Conservation (phyloP, 78 protist genomes). For the Dictyostelium purpureum region DNA sequence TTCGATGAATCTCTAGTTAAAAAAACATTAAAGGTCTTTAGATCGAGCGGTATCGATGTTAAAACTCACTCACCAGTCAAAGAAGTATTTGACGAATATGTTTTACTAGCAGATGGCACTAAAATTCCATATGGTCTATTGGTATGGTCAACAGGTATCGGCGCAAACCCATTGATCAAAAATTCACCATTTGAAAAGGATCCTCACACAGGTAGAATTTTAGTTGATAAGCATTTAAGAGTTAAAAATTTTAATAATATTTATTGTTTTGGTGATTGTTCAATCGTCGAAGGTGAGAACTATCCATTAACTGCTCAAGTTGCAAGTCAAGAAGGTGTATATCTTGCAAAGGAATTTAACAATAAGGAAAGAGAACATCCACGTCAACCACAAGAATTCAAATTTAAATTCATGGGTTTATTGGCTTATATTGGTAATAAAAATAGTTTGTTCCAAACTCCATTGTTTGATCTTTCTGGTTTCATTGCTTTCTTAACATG, state of each 20-base stretch:
- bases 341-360: conserved; percentile 74
- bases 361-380: not conserved
- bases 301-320: conserved; percentile 86
- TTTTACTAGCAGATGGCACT: not conserved
- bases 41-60: conserved; percentile 28
- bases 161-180: not conserved
- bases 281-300: not conserved
- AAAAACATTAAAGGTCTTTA: conserved; percentile 59
- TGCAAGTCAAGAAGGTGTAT: conserved; percentile 80
- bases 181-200: not conserved
- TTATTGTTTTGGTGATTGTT: conserved; percentile 87
- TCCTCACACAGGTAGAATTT: conserved; percentile 1
- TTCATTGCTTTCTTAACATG: conserved; percentile 75
- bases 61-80: conserved; percentile 33
- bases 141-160: conserved; percentile 81
- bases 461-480: conserved; percentile 54
- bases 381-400: conserved; percentile 8
- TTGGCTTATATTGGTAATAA: conserved; percentile 84
- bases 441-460: conserved; percentile 31
- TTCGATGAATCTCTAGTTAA: conserved; percentile 43
- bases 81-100: conserved; percentile 7
- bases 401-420: conserved; percentile 72
- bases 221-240: conserved; percentile 28
- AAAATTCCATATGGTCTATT: conserved; percentile 37
- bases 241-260: conserved; percentile 54